Evolutionary conservation across 805 yeast genomes (phyloP), one percentile per base, ranked within the genome.

Genomic region (Lipomyces mesembrius): DNA sequence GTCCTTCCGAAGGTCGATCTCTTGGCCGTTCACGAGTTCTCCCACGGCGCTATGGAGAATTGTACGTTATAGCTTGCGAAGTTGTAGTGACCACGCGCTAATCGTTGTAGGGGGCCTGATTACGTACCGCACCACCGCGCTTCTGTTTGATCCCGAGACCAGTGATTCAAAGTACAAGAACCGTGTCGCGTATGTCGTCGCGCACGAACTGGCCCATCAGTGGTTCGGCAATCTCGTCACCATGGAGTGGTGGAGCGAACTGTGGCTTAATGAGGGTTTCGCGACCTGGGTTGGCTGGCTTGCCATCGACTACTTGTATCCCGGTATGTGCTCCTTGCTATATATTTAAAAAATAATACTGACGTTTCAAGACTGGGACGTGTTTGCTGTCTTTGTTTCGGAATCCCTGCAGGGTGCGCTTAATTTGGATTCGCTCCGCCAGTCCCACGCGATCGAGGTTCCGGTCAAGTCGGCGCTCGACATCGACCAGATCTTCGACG

Each of bases 281-380:
- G 96, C 96, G 59, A 90, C 96, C 62, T 90, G 94, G 91, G 89
- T 89, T 89, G 90, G 94, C 3, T 90, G 94, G 92, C 88, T 85
- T 75, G 89, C 93, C 9, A 88, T 91, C 77, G 87, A 90, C 79
- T 79, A 87, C 57, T 83, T 89, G 75, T 86, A 85, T 78, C 95
- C 95, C 39, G 39, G 39, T 37, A 37, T 37, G 39, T 11, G 3
- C 39, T 37, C 39, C 12, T 14, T 11, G 39, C 39, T 37, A 37
- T 37, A 37, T 37, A 37, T 29, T 29, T 11, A 37, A 4, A 5
- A 12, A 11, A 37, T 4, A 11, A 37, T 37, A 37, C 39, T 37
- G 39, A 37, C 39, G 17, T 37, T 14, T 11, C 4, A 3, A 35
- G 92, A 89, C 70, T 90, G 95, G 94, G 88, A 88, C 75, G 94